phyloP scores from a whole-genome alignment of 371 early-diverging fungal genomes.

The Mortierella sp. region DNA sequence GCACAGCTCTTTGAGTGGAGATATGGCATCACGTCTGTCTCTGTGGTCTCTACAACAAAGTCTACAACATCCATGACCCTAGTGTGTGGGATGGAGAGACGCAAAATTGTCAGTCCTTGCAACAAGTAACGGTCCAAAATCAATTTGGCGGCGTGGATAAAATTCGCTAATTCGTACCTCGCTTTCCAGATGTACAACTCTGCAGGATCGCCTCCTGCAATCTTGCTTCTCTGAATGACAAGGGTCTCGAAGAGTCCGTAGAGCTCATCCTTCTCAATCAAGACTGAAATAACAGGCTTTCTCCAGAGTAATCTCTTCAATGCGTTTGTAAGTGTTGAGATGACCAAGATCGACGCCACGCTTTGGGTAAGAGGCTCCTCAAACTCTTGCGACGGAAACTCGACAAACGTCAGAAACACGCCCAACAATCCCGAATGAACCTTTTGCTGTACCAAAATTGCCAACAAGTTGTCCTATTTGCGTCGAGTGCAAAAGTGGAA shows the following conservation, averaged over 20 bases:
- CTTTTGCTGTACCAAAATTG: slow-evolving; percentile 36
- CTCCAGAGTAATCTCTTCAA: slow-evolving; percentile 53
- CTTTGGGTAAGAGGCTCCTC: slow-evolving; percentile 36
- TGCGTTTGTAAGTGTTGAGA: slow-evolving; percentile 50
- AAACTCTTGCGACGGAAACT: slow-evolving; percentile 51
- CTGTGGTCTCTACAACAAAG: slow-evolving; percentile 55
- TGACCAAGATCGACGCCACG: slow-evolving; percentile 51
- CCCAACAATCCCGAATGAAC: slow-evolving; percentile 39
- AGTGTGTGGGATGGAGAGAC: not conserved
- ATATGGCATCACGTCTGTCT: slow-evolving; percentile 54
- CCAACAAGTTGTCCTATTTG: slow-evolving; percentile 38
- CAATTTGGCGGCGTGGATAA: not conserved
- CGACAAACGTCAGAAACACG: slow-evolving; percentile 49
- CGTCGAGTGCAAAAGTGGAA: not conserved
- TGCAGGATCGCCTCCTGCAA: slow-evolving; percentile 46
- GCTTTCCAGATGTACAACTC: slow-evolving; percentile 59
- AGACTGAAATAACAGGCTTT: slow-evolving; percentile 43
- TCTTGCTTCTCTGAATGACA: slow-evolving; percentile 36
- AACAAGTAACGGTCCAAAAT: not conserved
- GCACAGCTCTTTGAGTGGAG: slow-evolving; percentile 50
- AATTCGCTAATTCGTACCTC: slow-evolving; percentile 10
- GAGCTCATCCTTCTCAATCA: slow-evolving; percentile 52
- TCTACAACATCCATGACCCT: slow-evolving; percentile 57
- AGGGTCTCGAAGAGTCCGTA: slow-evolving; percentile 47
- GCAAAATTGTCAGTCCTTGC: not conserved